These are phyloP conservation scores for Litchi chinensis DNA, from an alignment of 345 rosid species.

Conservation along the genomic window DNA sequence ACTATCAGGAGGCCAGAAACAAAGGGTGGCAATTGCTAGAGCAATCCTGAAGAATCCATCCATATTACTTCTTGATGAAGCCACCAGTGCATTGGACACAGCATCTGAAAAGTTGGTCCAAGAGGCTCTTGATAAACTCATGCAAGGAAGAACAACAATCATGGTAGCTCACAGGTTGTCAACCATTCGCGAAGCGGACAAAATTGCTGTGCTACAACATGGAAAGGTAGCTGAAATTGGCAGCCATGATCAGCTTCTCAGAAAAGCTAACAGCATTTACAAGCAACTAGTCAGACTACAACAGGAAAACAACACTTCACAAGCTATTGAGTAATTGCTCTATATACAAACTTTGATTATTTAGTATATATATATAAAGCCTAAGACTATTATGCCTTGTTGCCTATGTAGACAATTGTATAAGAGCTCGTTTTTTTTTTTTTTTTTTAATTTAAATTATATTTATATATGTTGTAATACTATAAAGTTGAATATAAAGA, in stretches of 20 bases:
- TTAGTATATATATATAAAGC: background rate
- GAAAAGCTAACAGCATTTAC: conserved; percentile 49
- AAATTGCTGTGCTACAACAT: conserved; percentile 59
- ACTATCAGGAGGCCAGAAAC: conserved; percentile 89
- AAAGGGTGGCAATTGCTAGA: conserved; percentile 81
- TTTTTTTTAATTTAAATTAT: too few relatives aligned
- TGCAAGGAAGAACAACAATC: conserved; percentile 73
- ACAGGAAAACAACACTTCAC: conserved; percentile 28
- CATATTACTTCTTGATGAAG: conserved; percentile 81
- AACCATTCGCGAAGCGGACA: conserved; percentile 58
- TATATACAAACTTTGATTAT: background rate
- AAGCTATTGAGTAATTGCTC: conserved; percentile 4
- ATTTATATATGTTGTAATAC: background rate
- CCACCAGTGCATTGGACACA: conserved; percentile 80
- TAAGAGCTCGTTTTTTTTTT: too few relatives aligned
- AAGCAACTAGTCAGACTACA: conserved; percentile 61
- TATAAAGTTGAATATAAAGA: background rate
- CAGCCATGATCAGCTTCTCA: conserved; percentile 63
- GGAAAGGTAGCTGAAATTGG: conserved; percentile 78
- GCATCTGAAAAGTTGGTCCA: conserved; percentile 73
- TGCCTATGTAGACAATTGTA: background rate
- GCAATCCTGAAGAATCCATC: conserved; percentile 76
- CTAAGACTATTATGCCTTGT: background rate
- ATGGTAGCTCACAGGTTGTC: conserved; percentile 83
- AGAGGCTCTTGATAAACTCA: conserved; percentile 74